Conservation (phyloP, 768 basidiomycete genomes). For the Collybiopsis confluens region DNA sequence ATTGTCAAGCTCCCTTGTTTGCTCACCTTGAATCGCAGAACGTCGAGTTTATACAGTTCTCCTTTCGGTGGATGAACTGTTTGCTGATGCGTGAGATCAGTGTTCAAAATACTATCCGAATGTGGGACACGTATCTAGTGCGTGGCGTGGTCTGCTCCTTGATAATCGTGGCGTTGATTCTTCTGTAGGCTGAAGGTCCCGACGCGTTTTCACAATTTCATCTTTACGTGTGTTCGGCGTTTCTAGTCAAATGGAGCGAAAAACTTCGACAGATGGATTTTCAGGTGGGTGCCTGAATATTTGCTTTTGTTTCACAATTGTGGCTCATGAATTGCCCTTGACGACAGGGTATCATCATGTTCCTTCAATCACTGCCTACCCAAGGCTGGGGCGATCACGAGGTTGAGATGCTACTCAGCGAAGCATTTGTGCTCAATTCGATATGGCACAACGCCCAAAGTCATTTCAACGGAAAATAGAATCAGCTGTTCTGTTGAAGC, state of each 20-base stretch:
- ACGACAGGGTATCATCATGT: conserved; percentile 99
- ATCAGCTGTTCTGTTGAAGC: background rate
- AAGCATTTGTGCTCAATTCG: conserved; percentile 91
- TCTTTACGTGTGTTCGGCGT: conserved; percentile 96
- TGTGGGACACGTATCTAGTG: conserved; percentile 99
- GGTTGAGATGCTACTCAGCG: conserved; percentile 90
- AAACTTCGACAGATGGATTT: conserved; percentile 96
- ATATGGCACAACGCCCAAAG: conserved; percentile 93
- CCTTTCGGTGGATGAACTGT: conserved; percentile 99
- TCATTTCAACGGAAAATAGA: conserved; percentile 64
- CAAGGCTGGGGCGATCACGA: conserved; percentile 96
- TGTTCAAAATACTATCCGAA: conserved; percentile 92
- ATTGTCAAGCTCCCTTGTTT: conserved; percentile 68
- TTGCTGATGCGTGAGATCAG: conserved; percentile 97
- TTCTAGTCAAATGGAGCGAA: conserved; percentile 93
- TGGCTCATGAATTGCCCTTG: too few species aligned
- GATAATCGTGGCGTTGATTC: background rate
- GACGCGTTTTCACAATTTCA: conserved; percentile 99
- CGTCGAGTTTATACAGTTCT: conserved; percentile 99
- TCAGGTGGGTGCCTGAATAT: conserved; percentile 66
- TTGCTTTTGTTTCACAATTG: too few species aligned
- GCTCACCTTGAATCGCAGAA: conserved; percentile 84
- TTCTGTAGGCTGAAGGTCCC: conserved; percentile 81
- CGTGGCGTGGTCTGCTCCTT: conserved; percentile 22
- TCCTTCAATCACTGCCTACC: conserved; percentile 88